phyloP scores from a whole-genome alignment of 805 yeast genomes.

The Wickerhamiella cacticola region DNA sequence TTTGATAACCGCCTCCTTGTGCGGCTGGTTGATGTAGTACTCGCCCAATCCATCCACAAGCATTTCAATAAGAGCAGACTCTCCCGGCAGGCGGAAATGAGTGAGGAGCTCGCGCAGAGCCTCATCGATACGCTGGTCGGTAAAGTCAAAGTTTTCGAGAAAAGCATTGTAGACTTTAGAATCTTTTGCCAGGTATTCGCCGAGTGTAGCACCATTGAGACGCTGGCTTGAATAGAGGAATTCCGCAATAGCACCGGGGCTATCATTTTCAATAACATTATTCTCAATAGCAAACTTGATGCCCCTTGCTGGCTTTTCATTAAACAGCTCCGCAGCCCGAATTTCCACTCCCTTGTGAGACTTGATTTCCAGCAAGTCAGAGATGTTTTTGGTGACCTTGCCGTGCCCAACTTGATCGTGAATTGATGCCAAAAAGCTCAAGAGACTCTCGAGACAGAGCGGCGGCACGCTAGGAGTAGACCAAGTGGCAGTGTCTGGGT shows the following conservation, averaged over 20 bases:
- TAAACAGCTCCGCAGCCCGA: conserved; percentile 61
- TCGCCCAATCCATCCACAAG: conserved; percentile 78
- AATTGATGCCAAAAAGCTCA: conserved; percentile 45
- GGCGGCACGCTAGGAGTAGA: conserved; percentile 89
- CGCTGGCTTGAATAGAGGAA: conserved; percentile 74
- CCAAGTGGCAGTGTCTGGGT: conserved; percentile 70
- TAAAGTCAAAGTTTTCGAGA: conserved; percentile 60
- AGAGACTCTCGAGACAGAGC: conserved; percentile 75
- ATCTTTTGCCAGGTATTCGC: conserved; percentile 76
- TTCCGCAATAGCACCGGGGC: conserved; percentile 49
- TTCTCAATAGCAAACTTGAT: conserved; percentile 49
- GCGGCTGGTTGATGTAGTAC: conserved; percentile 59
- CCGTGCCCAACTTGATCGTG: neutral
- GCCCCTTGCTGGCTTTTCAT: conserved; percentile 69
- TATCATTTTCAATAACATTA: conserved; percentile 44
- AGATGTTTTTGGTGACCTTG: neutral
- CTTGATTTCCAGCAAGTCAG: conserved; percentile 17
- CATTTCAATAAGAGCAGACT: conserved; percentile 91
- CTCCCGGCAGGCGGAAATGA: conserved; percentile 89
- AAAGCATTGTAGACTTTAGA: conserved; percentile 54
- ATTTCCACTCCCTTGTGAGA: conserved; percentile 58
- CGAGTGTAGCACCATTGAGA: conserved; percentile 75
- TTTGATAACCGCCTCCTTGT: conserved; percentile 30
- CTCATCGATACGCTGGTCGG: conserved; percentile 76
- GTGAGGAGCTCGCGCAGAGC: conserved; percentile 73